These are phyloP conservation scores for Diplodia intermedia DNA, from an alignment of 2,329 filamentous ascomycete genomes.

Conservation along the genomic window DNA sequence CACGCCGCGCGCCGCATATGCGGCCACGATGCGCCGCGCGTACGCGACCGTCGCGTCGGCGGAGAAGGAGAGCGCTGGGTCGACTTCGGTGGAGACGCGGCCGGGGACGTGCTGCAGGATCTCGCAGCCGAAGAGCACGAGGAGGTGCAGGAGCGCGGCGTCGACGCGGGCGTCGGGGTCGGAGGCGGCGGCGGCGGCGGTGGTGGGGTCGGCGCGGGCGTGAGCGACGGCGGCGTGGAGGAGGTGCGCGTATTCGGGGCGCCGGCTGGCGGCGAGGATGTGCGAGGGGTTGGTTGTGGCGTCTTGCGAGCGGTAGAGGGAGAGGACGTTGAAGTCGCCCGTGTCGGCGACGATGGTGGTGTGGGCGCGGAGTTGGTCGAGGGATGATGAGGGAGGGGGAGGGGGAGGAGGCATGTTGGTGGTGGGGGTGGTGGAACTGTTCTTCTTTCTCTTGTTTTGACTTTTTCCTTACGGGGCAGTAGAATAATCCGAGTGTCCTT, in stretches of 20 bases:
- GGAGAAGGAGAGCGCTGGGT: neutral
- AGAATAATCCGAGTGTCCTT: no score
- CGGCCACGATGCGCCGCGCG: constrained; percentile 53
- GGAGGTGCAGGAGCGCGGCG: constrained; percentile 13
- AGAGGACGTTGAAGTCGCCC: constrained; percentile 24
- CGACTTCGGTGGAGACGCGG: constrained; percentile 21
- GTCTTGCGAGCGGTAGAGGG: constrained; percentile 13
- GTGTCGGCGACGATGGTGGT: constrained; percentile 30
- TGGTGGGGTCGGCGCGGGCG: neutral
- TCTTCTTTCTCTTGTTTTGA: neutral
- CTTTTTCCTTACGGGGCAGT: no score
- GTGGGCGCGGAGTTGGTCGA: constrained; percentile 20
- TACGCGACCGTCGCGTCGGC: constrained; percentile 48
- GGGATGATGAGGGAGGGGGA: neutral
- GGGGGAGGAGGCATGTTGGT: no score
- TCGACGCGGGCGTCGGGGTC: constrained; percentile 1
- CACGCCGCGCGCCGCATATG: constrained; percentile 56
- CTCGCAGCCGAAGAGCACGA: constrained; percentile 18
- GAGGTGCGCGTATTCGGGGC: constrained; percentile 11
- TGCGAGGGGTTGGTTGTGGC: constrained; percentile 22
- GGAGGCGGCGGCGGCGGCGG: no score
- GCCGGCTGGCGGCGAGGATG: constrained; percentile 16
- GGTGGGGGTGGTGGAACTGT: neutral
- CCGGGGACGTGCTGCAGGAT: constrained; percentile 16
- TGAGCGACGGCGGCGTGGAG: neutral